Evolutionary conservation across 345 rosid genomes (phyloP).

Genomic region (Dovyalis caffra): DNA sequence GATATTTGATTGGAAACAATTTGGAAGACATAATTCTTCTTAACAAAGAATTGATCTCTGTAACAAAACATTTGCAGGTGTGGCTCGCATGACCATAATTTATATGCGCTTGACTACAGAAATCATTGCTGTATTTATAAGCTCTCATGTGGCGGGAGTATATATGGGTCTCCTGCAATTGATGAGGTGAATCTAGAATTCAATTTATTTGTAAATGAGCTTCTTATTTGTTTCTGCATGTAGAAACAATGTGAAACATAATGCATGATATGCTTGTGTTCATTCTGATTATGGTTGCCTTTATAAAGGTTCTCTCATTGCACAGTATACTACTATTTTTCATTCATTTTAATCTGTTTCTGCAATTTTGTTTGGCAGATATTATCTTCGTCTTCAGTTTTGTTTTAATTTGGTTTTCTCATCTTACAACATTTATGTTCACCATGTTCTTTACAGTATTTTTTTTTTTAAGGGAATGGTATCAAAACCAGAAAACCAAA

Average conservation of each 20-base stretch:
- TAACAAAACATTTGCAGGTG: slow-evolving; percentile 53
- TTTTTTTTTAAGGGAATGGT: too few relatives aligned
- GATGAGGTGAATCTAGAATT: slow-evolving; percentile 59
- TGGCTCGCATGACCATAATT: slow-evolving; percentile 83
- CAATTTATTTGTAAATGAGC: background rate
- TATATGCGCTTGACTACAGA: slow-evolving; percentile 86
- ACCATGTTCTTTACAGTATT: too few relatives aligned
- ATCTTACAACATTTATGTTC: background rate
- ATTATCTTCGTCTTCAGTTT: background rate
- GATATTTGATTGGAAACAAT: background rate
- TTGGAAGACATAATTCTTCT: background rate
- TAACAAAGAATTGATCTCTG: background rate
- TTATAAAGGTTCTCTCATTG: background rate
- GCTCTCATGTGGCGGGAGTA: slow-evolving; percentile 85
- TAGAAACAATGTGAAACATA: background rate
- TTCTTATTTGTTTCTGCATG: slow-evolving; percentile 6
- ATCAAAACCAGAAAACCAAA: too few relatives aligned
- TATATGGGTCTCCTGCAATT: slow-evolving; percentile 85
- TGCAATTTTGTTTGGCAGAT: too few relatives aligned
- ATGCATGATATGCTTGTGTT: slow-evolving; percentile 3
- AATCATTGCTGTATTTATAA: slow-evolving; percentile 58
- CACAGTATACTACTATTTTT: background rate
- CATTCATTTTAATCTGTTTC: background rate
- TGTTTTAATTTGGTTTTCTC: background rate
- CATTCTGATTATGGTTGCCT: background rate